phyloP scores from a whole-genome alignment of 73 alveolate genomes.

The Paraurostyla sp. region DNA sequence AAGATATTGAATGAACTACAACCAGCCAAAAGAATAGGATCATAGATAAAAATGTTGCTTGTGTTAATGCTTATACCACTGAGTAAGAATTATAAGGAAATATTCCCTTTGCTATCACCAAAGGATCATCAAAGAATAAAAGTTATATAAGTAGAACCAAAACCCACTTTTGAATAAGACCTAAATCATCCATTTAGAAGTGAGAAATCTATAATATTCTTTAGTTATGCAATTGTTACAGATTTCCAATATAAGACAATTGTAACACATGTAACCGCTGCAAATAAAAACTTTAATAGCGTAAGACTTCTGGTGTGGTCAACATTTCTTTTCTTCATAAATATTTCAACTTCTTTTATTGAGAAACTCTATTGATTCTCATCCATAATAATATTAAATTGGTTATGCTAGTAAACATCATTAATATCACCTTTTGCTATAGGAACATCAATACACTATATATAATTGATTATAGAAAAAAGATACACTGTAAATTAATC shows the following conservation, averaged over 20 bases:
- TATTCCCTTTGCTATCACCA: neutral
- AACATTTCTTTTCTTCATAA: neutral
- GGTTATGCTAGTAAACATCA: neutral
- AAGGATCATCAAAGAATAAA: constrained; percentile 54
- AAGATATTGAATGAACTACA: constrained; percentile 46
- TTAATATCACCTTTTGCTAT: neutral
- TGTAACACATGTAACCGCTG: neutral
- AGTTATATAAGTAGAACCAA: constrained; percentile 16
- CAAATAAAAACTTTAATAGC: constrained; percentile 12
- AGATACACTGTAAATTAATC: neutral
- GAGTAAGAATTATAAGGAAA: constrained; percentile 38
- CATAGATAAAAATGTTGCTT: constrained; percentile 55
- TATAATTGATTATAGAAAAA: neutral
- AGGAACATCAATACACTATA: constrained; percentile 21
- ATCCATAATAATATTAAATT: neutral
- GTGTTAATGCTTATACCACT: neutral
- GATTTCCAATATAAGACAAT: neutral
- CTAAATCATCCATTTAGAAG: constrained; percentile 34
- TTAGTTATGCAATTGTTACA: neutral
- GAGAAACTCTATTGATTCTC: neutral
- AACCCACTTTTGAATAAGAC: constrained; percentile 52
- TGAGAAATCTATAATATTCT: neutral
- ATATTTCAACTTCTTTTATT: neutral
- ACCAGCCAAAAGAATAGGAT: constrained; percentile 63
- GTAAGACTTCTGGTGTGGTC: constrained; percentile 19